These are phyloP conservation scores for Lipomyces chichibuensis DNA, from an alignment of 805 yeast genomes.

Conservation along the genomic window DNA sequence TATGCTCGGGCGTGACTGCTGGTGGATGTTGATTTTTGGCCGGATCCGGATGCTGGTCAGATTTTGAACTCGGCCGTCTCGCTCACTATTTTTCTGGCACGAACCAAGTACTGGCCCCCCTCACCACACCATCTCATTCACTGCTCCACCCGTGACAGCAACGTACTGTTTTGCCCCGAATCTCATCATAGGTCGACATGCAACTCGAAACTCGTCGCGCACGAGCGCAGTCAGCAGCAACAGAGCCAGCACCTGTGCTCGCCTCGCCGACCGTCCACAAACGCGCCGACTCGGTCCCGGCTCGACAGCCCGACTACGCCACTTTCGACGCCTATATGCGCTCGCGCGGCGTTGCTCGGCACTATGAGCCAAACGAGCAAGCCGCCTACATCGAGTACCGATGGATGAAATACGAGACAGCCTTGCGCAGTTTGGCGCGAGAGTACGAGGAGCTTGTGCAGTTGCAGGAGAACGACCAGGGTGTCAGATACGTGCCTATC, in stretches of 20 bases:
- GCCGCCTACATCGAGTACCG: not conserved
- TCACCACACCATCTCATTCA: not conserved
- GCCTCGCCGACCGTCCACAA: not conserved
- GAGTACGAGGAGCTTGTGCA: not conserved
- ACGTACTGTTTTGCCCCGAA: not conserved
- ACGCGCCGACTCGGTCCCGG: not conserved
- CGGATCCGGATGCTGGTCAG: not conserved
- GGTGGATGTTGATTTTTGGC: not conserved
- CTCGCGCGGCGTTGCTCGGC: not conserved
- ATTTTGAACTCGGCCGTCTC: not conserved
- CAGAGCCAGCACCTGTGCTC: not conserved
- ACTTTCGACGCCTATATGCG: not conserved
- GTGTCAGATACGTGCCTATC: not conserved
- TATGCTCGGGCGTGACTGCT: conserved; percentile 8
- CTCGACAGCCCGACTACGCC: not conserved
- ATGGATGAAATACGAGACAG: not conserved
- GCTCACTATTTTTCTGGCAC: too few relatives aligned
- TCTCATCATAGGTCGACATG: not conserved
- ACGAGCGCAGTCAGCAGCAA: not conserved
- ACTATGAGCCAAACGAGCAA: not conserved
- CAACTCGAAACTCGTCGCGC: not conserved
- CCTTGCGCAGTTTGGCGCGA: not conserved
- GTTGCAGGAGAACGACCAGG: not conserved
- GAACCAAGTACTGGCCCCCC: too few relatives aligned
- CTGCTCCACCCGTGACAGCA: not conserved